phyloP scores from a whole-genome alignment of 1,284 basidiomycete species.

The Bondarzewia mesenterica region DNA sequence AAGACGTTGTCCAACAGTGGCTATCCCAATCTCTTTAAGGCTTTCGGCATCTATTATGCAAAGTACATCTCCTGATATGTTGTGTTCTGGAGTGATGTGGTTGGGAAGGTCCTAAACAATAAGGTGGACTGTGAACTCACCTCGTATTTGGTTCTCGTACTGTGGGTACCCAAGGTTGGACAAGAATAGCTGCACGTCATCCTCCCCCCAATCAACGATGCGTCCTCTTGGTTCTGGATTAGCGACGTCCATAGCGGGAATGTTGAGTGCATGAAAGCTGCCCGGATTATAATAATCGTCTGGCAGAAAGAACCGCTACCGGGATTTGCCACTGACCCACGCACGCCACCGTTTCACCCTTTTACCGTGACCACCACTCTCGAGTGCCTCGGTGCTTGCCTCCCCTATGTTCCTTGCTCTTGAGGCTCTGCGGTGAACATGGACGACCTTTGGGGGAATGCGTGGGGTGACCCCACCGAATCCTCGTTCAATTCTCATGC shows the following conservation, averaged over 20 bases:
- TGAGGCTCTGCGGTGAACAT: constrained; percentile 22
- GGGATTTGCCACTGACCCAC: not conserved
- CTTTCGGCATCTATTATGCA: constrained; percentile 74
- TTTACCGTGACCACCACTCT: too few species aligned
- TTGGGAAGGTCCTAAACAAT: constrained; percentile 9
- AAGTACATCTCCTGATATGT: constrained; percentile 83
- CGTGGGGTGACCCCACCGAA: constrained; percentile 41
- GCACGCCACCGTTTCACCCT: not conserved
- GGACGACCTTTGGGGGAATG: constrained; percentile 66
- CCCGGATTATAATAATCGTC: not conserved
- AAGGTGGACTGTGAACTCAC: constrained; percentile 27
- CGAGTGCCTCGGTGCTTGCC: not conserved
- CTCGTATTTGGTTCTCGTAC: constrained; percentile 69
- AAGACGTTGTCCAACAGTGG: constrained; percentile 81
- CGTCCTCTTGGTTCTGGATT: constrained; percentile 19
- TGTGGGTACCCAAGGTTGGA: constrained; percentile 69
- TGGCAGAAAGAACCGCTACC: not conserved
- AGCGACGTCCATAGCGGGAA: constrained; percentile 9
- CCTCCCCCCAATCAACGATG: constrained; percentile 78
- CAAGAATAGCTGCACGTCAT: constrained; percentile 73
- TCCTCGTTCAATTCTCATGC: constrained; percentile 13
- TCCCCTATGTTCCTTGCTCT: not conserved
- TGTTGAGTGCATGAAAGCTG: not conserved
- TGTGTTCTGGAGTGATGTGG: constrained; percentile 56
- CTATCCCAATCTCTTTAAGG: constrained; percentile 79